These are phyloP conservation scores for Scytalidium lignicola DNA, from an alignment of 2,329 filamentous ascomycete species.

Conservation along the genomic window DNA sequence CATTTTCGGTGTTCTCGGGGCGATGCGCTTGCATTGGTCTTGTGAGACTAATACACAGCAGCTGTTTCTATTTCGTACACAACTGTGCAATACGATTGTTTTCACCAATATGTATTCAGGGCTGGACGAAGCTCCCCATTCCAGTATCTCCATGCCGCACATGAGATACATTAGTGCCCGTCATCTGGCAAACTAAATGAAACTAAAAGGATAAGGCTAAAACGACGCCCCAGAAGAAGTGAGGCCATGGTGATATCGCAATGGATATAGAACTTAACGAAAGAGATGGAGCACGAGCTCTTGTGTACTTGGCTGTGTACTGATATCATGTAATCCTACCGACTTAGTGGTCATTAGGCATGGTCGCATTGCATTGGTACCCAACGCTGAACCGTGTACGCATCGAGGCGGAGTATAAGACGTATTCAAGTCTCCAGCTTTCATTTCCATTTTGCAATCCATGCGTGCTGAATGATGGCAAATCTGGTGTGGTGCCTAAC, in stretches of 20 bases:
- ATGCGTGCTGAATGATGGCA: neutral
- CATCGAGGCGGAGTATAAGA: constrained; percentile 10
- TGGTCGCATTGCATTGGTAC: constrained; percentile 4
- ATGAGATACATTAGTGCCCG: neutral
- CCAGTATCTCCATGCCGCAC: neutral
- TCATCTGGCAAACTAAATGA: neutral
- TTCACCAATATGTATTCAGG: neutral
- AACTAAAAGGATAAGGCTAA: neutral
- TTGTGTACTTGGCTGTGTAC: neutral
- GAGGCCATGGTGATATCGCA: neutral
- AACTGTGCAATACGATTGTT: neutral
- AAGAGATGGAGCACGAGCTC: neutral
- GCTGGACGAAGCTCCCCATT: neutral
- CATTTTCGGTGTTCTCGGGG: neutral
- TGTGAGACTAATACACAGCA: neutral
- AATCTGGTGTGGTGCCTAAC: neutral
- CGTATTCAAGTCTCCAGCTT: neutral
- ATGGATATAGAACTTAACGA: neutral
- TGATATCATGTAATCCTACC: neutral
- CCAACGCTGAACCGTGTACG: constrained; percentile 1
- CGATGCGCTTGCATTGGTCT: neutral
- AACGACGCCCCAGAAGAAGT: neutral
- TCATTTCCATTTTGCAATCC: neutral
- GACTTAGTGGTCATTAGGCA: neutral
- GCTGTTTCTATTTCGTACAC: neutral